A percentile compares a stretch with the other conserved stretches of the same genome.
Conservation (phyloP, 805 yeast genomes). For the Saturnispora silvae region DNA sequence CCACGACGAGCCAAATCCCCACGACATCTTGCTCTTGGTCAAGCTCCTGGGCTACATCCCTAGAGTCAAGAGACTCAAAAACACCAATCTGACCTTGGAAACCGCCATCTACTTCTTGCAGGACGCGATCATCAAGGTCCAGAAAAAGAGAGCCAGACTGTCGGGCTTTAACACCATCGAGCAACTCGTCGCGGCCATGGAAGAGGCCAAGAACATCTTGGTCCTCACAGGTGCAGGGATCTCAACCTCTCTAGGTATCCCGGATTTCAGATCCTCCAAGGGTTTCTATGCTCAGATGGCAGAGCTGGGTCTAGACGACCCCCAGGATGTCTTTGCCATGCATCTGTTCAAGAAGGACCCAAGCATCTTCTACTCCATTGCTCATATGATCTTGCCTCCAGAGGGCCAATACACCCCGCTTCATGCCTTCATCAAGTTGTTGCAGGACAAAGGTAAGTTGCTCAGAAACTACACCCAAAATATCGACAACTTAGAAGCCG, state of each 20-base stretch:
- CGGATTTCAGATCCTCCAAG: constrained; percentile 82
- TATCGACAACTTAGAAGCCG: constrained; percentile 77
- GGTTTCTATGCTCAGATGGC: constrained; percentile 70
- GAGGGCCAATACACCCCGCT: constrained; percentile 57
- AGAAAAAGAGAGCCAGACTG: constrained; percentile 44
- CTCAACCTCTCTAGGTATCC: constrained; percentile 81
- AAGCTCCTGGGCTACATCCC: constrained; percentile 49
- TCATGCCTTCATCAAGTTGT: constrained; percentile 64
- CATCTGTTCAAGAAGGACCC: constrained; percentile 69
- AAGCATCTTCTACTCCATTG: constrained; percentile 71
- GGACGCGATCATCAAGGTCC: constrained; percentile 54
- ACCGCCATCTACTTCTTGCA: constrained; percentile 40
- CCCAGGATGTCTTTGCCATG: constrained; percentile 82
- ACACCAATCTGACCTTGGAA: constrained; percentile 4
- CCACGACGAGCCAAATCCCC: constrained; percentile 48
- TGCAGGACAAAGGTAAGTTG: constrained; percentile 68
- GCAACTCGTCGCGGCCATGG: constrained; percentile 43
- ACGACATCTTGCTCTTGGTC: constrained; percentile 47
- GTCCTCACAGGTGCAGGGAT: constrained; percentile 92
- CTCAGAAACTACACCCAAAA: constrained; percentile 84
- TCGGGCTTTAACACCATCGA: constrained; percentile 46
- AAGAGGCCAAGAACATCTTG: constrained; percentile 48
- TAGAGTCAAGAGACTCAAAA: constrained; percentile 9
- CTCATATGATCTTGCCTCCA: constrained; percentile 76
- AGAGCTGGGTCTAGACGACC: constrained; percentile 65